Evolutionary conservation across 1,139 yeast genomes (phyloP), one percentile per base, ranked within the genome.

Genomic region (Pichia sp.): DNA sequence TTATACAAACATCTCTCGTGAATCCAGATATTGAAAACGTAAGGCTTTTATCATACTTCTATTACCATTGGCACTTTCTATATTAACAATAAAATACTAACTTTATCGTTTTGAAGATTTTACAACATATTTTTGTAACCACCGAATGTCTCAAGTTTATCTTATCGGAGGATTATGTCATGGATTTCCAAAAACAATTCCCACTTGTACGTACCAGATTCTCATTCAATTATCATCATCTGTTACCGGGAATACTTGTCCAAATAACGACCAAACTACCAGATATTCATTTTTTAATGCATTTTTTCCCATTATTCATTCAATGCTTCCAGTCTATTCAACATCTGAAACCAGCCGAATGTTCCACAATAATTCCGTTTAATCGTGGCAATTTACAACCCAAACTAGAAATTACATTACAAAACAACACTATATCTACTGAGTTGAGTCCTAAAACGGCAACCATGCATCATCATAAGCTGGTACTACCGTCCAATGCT

Each of bases 401-500:
- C 23, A 21, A 21, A 21, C 23, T 6, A 21, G 25, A n/a, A n/a
- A n/a, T n/a, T n/a, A n/a, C n/a, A n/a, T n/a, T n/a, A n/a, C n/a
- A n/a, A n/a, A n/a, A n/a, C 6, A 6, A 16, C 11, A 14, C 18
- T 18, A 26, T 6, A 16, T 4, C 19, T 8, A 16, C 18, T 13
- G 18, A 4, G 18, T 7, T 4, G 6, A 9, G 5, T 13, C 13
- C 8, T 13, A n/a, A 26, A 13, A 7, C 15, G 21, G 11, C 26
- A 33, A 10, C 18, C 23, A 5, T 13, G 10, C 25, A 15, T 11
- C 33, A 31, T 7, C 22, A 29, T 14, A 26, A 20, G 10, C 16
- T 40, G 5, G 13, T 40, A 2, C 31, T 41, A 5, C 41, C 44
- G 24, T 21, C 27, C 13, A 31, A 15, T 5, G 41, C 41, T 2